Evolutionary conservation across 2,329 filamentous ascomycete species (phyloP), one percentile per base, ranked within the genome.

Genomic region (Alternaria burnsii): DNA sequence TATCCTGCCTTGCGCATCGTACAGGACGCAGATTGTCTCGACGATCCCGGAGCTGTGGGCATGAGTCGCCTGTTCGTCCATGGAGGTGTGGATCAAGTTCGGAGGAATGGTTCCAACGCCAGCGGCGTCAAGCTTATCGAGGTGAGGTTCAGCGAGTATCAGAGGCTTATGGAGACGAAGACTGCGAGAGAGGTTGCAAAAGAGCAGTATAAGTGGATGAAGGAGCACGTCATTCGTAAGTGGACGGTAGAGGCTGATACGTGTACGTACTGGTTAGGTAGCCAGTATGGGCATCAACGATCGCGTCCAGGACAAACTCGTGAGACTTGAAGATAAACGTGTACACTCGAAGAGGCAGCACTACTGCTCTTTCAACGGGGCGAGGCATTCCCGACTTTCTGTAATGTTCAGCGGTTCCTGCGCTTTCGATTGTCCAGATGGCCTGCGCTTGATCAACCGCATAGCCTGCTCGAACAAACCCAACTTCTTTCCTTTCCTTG

Each of bases 1-100:
- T 32, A 24, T 16, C 48, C 42, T n/a, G 12, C 20, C 5, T 32
- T 47, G 10, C 18, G 48, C 4, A 4, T 58, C n/a, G 7, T 54
- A 1, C 50, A 54, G 16, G 56, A 58, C 28, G 56, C 40, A 12
- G 28, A 40, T 16, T 18, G 40, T 1, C 52, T 59, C 5, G 44
- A 32, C 12, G 22, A n/a, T 7, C 38, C 41, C 14, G 57, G 57
- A 9, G 36, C 24, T 7, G 22, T 51, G 14, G 57, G 40, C 7
- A 10, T 56, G 20, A 20, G 24, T 30, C 26, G 38, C 1, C 9
- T 28, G 11, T 22, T 46, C 5, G 14, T 38, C 5, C 12, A 34
- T 5, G 18, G 24, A 11, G 46, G 5, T 14, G 28, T 11, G 5
- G 6, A 28, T 32, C 14, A 52, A 7, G 10, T 5, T 1, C 9